Conservation (phyloP, 148 eudicot species). For the Dysphania ambrosioides region DNA sequence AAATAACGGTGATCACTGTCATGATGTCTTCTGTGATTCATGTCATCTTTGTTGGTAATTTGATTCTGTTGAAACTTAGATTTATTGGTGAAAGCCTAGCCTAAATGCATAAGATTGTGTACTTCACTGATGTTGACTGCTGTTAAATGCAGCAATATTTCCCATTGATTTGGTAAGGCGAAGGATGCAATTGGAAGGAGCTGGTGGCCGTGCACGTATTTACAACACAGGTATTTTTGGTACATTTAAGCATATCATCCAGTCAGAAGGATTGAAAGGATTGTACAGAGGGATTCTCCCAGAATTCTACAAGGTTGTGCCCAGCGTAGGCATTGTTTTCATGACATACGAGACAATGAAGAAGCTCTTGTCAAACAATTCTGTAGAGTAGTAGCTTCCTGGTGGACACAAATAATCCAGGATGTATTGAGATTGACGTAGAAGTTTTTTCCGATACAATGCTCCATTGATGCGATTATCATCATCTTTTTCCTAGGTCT, state of each 20-base stretch:
- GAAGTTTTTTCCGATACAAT: constrained; percentile 2
- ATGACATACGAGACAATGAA: constrained; percentile 64
- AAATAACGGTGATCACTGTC: constrained; percentile 5
- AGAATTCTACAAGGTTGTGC: constrained; percentile 57
- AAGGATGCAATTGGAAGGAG: constrained; percentile 95
- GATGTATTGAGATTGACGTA: constrained; percentile 22
- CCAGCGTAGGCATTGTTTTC: constrained; percentile 51
- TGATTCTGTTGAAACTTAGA: neutral
- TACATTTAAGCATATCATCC: constrained; percentile 47
- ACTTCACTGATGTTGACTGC: constrained; percentile 8
- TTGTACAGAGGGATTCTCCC: constrained; percentile 58
- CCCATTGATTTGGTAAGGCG: constrained; percentile 94
- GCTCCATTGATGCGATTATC: constrained; percentile 24
- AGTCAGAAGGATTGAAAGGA: constrained; percentile 35
- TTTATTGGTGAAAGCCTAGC: neutral
- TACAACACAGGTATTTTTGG: constrained; percentile 70
- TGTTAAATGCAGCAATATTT: constrained; percentile 60
- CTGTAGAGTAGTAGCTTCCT: constrained; percentile 31
- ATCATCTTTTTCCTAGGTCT: constrained; percentile 12
- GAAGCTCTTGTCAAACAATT: constrained; percentile 52
- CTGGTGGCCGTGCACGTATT: constrained; percentile 80
- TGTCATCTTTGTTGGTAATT: neutral
- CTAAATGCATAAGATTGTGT: neutral
- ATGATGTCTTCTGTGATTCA: neutral
- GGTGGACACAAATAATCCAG: neutral